Evolutionary conservation across 176 grass and related monocot genomes (phyloP), one percentile per base, ranked within the genome.

Genomic region (Ampelocalamus luodianensis): DNA sequence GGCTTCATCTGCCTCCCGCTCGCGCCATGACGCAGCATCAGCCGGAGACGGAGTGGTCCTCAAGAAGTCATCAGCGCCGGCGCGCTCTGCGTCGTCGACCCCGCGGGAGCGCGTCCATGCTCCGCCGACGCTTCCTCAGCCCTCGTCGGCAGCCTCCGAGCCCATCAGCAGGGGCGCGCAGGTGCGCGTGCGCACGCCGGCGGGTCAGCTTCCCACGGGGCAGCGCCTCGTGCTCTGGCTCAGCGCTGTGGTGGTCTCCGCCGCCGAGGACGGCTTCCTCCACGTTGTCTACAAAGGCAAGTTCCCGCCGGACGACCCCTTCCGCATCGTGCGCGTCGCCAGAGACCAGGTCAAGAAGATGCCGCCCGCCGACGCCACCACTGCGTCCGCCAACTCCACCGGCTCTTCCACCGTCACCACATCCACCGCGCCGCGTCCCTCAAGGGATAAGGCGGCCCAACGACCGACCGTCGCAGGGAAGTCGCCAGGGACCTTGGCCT

Each of bases 181-280:
- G 48, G 20, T 87, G 70, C 5, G 5, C 38, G 69, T 87, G 23
- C 62, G 61, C 49, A 68, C 78, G 8, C 26, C 8, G 24, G 20
- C 13, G 10, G 18, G 59, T 12, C 23, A 34, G 24, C 49, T 43
- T 1, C 18, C 26, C 50, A 48, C 61, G 61, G 26, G 69, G 26
- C 26, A 46, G 49, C 38, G 8, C 1, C 61, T 87, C 13, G 79
- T 82, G 40, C 8, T 85, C 18, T 79, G 51, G 65, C 75, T 71
- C 40, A 18, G 50, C 27, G 39, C 79, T 5, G 14, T 69, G 39
- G 79, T 76, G 3, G 26, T 81, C 37, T 59, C 49, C 11, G 68
- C 23, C 8, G 26, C 13, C 10, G 49, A 49, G 12, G 49, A 76
- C 1, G 60, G 60, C 8, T 66, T 46, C 32, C 50, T 81, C 3